Conservation (phyloP, 2,329 filamentous ascomycete genomes). For the Aspergillus fumigatiaffinis region DNA sequence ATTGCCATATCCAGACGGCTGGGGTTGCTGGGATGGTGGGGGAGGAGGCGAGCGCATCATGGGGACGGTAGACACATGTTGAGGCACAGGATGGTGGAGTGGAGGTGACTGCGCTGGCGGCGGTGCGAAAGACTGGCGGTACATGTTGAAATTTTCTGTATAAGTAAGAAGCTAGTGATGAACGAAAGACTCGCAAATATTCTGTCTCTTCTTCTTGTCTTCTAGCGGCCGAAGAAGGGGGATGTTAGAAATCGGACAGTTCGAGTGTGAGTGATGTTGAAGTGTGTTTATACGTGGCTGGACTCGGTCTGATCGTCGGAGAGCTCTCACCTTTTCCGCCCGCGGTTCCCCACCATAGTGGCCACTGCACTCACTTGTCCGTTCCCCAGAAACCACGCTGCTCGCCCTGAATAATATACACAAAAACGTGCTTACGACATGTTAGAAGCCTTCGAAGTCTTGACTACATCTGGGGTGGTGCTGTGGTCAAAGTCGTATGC, state of each 20-base stretch:
- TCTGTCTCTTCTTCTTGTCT: neutral
- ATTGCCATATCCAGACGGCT: slow-evolving; percentile 49
- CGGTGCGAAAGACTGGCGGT: slow-evolving; percentile 77
- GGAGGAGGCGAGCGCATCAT: slow-evolving; percentile 93
- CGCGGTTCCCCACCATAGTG: slow-evolving; percentile 16
- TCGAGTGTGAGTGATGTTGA: slow-evolving; percentile 12
- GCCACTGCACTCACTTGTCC: neutral
- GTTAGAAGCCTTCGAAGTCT: slow-evolving; percentile 94
- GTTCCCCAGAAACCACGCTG: slow-evolving; percentile 1
- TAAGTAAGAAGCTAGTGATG: slow-evolving; percentile 7
- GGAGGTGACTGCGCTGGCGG: slow-evolving; percentile 75
- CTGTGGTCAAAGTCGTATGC: slow-evolving; percentile 90
- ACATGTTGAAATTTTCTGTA: slow-evolving; percentile 55
- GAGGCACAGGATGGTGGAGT: slow-evolving; percentile 93
- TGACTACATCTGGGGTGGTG: slow-evolving; percentile 93
- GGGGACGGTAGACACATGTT: slow-evolving; percentile 96
- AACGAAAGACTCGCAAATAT: slow-evolving; percentile 3
- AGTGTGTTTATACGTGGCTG: slow-evolving; percentile 33
- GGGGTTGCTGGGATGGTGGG: slow-evolving; percentile 67
- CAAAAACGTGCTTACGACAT: slow-evolving; percentile 47
- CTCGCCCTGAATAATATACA: neutral
- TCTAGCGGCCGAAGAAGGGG: slow-evolving; percentile 9
- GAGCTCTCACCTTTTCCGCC: slow-evolving; percentile 16
- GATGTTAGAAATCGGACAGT: slow-evolving; percentile 9
- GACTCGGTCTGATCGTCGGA: slow-evolving; percentile 24